Evolutionary conservation across 352 stramenopile genomes (phyloP).

Genomic region (Peronospora farinosa): DNA sequence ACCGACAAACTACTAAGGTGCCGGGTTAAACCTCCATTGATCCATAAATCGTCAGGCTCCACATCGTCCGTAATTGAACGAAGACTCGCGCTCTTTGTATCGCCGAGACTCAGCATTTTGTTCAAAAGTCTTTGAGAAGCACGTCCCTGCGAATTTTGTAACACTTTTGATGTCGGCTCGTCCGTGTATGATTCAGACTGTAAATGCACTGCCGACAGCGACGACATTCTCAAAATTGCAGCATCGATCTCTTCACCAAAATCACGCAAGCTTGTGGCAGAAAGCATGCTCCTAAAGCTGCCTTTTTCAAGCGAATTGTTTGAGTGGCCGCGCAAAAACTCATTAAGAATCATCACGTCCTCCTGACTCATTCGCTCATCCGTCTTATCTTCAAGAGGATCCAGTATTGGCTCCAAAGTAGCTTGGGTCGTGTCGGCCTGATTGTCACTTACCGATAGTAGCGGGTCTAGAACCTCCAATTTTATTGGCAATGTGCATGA

Average conservation of each 20-base stretch:
- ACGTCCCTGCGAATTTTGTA: conserved; percentile 6
- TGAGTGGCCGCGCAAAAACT: conserved; percentile 48
- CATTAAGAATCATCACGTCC: conserved; percentile 57
- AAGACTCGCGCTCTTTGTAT: conserved; percentile 45
- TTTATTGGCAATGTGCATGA: conserved; percentile 6
- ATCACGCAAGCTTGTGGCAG: conserved; percentile 26
- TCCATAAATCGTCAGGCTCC: conserved; percentile 45
- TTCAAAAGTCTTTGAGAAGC: conserved; percentile 26
- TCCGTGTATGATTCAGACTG: conserved; percentile 10
- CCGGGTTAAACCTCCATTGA: conserved; percentile 39
- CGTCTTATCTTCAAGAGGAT: conserved; percentile 31
- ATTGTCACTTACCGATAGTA: conserved; percentile 9
- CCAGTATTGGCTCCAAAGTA: conserved; percentile 41
- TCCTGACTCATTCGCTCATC: conserved; percentile 53
- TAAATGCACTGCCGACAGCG: conserved; percentile 13
- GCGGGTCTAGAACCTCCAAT: not conserved
- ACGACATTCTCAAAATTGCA: conserved; percentile 30
- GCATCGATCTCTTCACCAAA: conserved; percentile 33
- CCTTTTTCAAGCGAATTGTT: conserved; percentile 36
- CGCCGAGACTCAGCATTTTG: conserved; percentile 54
- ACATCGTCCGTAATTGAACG: conserved; percentile 45
- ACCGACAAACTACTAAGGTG: conserved; percentile 49
- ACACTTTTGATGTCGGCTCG: conserved; percentile 20
- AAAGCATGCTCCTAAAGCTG: conserved; percentile 37
- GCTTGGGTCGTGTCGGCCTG: conserved; percentile 9